Evolutionary conservation across 2,329 filamentous ascomycete species (phyloP).

Genomic region (Ophiostoma ips): DNA sequence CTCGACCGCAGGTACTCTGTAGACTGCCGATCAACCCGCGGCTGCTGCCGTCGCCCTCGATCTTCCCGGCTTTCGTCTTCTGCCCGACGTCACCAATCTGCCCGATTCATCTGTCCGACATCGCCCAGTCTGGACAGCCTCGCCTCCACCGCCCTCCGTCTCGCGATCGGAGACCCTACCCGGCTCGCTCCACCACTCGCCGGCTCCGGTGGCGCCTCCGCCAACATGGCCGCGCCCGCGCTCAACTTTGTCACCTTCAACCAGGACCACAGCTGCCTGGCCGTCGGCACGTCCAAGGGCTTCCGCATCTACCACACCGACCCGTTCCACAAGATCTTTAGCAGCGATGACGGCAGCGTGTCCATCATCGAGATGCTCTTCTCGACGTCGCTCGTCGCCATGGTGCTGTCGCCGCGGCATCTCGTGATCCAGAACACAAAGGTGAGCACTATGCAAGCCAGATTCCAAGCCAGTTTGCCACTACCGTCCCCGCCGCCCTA

Average conservation of each 20-base stretch:
- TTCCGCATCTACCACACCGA: slow-evolving; percentile 97
- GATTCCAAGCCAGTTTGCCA: too few species aligned
- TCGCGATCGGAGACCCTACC: not conserved
- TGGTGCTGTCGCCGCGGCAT: slow-evolving; percentile 82
- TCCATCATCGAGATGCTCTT: slow-evolving; percentile 98
- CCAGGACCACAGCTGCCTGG: slow-evolving; percentile 94
- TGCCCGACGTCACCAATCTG: too few species aligned
- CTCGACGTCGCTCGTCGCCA: slow-evolving; percentile 87
- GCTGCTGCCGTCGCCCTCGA: not conserved
- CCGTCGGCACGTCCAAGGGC: slow-evolving; percentile 85
- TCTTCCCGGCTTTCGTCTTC: too few species aligned
- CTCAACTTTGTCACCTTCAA: slow-evolving; percentile 99
- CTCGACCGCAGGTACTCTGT: too few species aligned
- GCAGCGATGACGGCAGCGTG: slow-evolving; percentile 88
- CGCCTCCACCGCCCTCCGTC: not conserved
- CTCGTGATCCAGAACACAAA: slow-evolving; percentile 97
- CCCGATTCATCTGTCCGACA: too few species aligned
- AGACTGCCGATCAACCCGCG: not conserved
- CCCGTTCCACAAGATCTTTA: slow-evolving; percentile 88
- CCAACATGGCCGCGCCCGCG: slow-evolving; percentile 49
- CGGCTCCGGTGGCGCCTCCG: slow-evolving; percentile 9
- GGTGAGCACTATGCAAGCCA: slow-evolving; percentile 33
- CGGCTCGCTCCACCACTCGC: not conserved
- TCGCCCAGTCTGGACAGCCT: too few species aligned
- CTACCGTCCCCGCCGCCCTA: too few species aligned